A percentile compares a stretch with the other conserved stretches of the same genome.
Conservation (phyloP, 2,329 filamentous ascomycete genomes). For the Pseudogymnoascus sp. region DNA sequence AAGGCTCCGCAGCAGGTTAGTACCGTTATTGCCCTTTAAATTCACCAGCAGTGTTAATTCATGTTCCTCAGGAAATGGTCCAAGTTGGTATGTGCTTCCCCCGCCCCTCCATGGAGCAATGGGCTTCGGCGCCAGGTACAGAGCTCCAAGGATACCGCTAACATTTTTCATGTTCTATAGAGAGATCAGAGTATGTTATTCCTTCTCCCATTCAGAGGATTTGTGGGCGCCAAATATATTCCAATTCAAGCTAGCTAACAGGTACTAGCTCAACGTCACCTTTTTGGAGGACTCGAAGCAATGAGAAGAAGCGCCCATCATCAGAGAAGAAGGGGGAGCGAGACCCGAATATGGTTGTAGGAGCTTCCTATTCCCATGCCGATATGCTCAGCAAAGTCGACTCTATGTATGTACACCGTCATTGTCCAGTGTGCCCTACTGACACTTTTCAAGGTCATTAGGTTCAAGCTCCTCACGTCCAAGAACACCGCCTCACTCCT, state of each 20-base stretch:
- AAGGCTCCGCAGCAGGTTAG: slow-evolving; percentile 65
- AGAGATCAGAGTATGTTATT: slow-evolving; percentile 53
- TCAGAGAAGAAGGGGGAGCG: slow-evolving; percentile 44
- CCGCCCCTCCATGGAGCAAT: slow-evolving; percentile 16
- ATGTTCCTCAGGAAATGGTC: slow-evolving; percentile 79
- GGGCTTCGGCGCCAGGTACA: background rate
- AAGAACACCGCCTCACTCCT: slow-evolving; percentile 64
- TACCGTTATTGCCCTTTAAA: slow-evolving; percentile 16
- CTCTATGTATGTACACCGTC: slow-evolving; percentile 48
- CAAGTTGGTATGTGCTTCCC: slow-evolving; percentile 79
- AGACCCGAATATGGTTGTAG: slow-evolving; percentile 70
- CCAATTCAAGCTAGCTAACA: slow-evolving; percentile 10
- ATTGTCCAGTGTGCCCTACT: slow-evolving; percentile 24
- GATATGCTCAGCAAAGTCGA: slow-evolving; percentile 80
- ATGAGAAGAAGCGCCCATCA: slow-evolving; percentile 47
- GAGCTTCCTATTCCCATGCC: slow-evolving; percentile 91
- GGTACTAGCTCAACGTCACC: slow-evolving; percentile 66
- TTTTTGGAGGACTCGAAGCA: slow-evolving; percentile 66
- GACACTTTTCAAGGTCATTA: slow-evolving; percentile 41
- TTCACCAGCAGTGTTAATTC: slow-evolving; percentile 14
- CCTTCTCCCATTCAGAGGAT: slow-evolving; percentile 9
- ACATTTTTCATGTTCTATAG: slow-evolving; percentile 30
- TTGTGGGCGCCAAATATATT: background rate
- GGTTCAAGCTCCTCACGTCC: slow-evolving; percentile 57
- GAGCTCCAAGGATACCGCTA: slow-evolving; percentile 14